Evolutionary conservation across 2,329 filamentous ascomycete species (phyloP).

Genomic region (Fusarium sp.): DNA sequence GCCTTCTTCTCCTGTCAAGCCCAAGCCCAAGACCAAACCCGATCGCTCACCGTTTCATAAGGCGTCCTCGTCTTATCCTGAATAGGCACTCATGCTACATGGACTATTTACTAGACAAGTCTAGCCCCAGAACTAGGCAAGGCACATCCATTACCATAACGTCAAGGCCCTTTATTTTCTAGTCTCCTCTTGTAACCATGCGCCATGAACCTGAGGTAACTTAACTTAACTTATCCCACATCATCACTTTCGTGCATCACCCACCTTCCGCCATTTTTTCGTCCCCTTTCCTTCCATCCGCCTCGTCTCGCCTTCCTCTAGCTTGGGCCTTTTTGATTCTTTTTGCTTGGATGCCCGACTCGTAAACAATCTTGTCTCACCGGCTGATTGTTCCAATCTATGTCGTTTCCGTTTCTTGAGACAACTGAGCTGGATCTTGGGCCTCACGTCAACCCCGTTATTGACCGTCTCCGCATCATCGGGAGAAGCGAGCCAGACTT

Average conservation of each 20-base stretch:
- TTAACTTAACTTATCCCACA: slow-evolving; percentile 11
- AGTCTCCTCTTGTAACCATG: slow-evolving; percentile 5
- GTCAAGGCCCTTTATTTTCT: slow-evolving; percentile 19
- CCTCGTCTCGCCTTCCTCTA: background rate
- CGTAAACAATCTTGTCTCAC: background rate
- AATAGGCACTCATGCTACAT: slow-evolving; percentile 29
- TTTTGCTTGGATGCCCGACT: background rate
- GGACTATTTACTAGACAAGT: slow-evolving; percentile 10
- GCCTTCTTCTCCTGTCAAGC: background rate
- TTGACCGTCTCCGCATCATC: slow-evolving; percentile 26
- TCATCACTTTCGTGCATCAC: slow-evolving; percentile 14
- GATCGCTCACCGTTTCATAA: slow-evolving; percentile 30
- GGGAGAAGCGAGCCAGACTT: slow-evolving; percentile 26
- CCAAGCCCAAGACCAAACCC: background rate
- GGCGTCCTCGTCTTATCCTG: slow-evolving; percentile 30
- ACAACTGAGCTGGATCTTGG: slow-evolving; percentile 1
- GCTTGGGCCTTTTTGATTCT: background rate
- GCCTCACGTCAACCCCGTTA: slow-evolving; percentile 8
- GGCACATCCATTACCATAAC: slow-evolving; percentile 27
- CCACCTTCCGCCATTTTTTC: slow-evolving; percentile 25
- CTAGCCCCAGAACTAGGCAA: slow-evolving; percentile 26
- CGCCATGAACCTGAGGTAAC: background rate
- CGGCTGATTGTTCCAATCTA: background rate
- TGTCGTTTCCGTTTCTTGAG: background rate
- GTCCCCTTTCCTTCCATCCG: slow-evolving; percentile 8